Conservation (phyloP, 495 filamentous ascomycete species). For the Neurospora sp. region DNA sequence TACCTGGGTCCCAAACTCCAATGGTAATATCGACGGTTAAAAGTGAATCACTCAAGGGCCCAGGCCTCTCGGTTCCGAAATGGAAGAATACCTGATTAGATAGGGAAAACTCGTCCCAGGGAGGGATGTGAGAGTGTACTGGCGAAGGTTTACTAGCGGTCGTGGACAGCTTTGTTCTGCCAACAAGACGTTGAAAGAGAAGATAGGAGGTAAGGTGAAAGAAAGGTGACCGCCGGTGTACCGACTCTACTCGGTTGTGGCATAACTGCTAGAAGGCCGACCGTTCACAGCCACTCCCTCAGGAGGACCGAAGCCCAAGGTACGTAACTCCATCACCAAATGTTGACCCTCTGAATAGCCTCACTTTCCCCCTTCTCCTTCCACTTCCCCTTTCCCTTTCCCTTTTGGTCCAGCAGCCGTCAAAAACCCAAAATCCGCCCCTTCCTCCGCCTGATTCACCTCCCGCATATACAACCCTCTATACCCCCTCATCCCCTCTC, state of each 20-base stretch:
- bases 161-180: too few species aligned
- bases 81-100: not conserved
- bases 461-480: conserved; percentile 53
- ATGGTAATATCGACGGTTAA: not conserved
- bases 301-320: too few species aligned
- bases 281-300: not conserved
- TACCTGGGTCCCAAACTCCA: not conserved
- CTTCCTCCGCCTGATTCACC: conserved; percentile 55
- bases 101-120: too few species aligned
- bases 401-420: conserved; percentile 32
- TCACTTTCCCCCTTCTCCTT: not conserved
- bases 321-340: not conserved
- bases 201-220: not conserved
- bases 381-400: not conserved
- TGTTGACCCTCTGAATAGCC: not conserved
- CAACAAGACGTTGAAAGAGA: not conserved
- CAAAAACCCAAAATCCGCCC: conserved; percentile 57
- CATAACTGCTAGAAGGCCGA: not conserved
- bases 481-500: conserved; percentile 45
- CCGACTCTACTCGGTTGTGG: not conserved
- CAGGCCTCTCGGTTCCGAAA: not conserved
- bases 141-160: too few species aligned
- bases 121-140: too few species aligned
- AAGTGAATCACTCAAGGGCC: not conserved
- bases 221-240: not conserved